Evolutionary conservation across 495 filamentous ascomycete species (phyloP).

Genomic region (Penicillium macrosclerotiorum): DNA sequence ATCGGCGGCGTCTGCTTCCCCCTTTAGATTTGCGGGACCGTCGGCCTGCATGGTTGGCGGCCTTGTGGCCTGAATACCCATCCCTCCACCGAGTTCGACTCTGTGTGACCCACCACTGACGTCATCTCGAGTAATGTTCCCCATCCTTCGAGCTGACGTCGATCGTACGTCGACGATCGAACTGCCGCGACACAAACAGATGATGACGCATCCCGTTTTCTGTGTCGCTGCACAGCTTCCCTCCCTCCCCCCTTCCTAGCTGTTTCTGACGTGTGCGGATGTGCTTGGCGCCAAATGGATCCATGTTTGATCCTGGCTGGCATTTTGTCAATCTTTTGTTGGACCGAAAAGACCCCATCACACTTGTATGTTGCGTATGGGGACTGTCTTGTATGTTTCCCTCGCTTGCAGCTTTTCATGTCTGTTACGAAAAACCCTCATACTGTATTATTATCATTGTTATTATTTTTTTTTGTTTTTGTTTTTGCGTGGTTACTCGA

Average conservation of each 20-base stretch:
- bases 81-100: neutral
- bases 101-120: slow-evolving; percentile 13
- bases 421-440: slow-evolving; percentile 24
- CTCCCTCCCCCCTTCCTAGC: slow-evolving; percentile 4
- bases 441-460: slow-evolving; percentile 21
- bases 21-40: slow-evolving; percentile 8
- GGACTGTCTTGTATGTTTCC: slow-evolving; percentile 15
- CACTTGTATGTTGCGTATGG: slow-evolving; percentile 16
- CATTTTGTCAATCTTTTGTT: slow-evolving; percentile 8
- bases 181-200: slow-evolving; percentile 5
- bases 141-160: slow-evolving; percentile 15
- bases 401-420: slow-evolving; percentile 24
- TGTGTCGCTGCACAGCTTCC: neutral
- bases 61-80: slow-evolving; percentile 17
- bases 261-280: slow-evolving; percentile 17
- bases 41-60: slow-evolving; percentile 3
- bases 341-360: neutral
- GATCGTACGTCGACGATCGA: slow-evolving; percentile 21
- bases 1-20: slow-evolving; percentile 18
- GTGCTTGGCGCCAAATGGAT: slow-evolving; percentile 11
- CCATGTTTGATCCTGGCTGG: slow-evolving; percentile 11
- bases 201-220: slow-evolving; percentile 15
- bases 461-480: slow-evolving; percentile 3
- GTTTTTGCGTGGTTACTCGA: slow-evolving; percentile 3
- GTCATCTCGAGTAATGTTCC: slow-evolving; percentile 12